Conservation (phyloP, 2,329 filamentous ascomycete species). For the Sclerotinia minor region DNA sequence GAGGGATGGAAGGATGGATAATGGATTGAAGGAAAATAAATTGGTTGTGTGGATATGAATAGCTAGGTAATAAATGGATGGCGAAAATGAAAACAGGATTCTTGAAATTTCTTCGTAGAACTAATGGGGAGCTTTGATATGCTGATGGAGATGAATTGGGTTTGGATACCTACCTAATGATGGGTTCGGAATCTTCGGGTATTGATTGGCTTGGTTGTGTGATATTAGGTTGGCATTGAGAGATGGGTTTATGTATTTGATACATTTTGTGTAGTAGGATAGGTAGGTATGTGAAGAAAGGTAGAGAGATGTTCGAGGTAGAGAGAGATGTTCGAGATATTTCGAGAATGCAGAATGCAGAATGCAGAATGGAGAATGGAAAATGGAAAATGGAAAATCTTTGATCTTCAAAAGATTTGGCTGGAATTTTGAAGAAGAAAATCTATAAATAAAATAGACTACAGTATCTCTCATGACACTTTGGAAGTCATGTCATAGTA, state of each 20-base stretch:
- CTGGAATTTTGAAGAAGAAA: neutral
- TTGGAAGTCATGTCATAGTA: too few relatives aligned
- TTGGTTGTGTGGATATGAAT: neutral
- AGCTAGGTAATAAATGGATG: too few relatives aligned
- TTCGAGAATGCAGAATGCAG: neutral
- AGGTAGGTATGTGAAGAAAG: too few relatives aligned
- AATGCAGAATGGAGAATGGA: too few relatives aligned
- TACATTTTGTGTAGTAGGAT: neutral
- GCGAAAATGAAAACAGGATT: constrained; percentile 8
- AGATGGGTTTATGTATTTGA: neutral
- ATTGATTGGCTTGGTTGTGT: constrained; percentile 1
- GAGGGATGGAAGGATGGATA: too few relatives aligned
- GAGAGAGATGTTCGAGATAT: too few relatives aligned
- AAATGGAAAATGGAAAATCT: neutral
- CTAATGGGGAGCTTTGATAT: neutral
- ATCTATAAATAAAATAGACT: constrained; percentile 6
- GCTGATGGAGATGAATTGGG: neutral
- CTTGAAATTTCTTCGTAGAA: too few relatives aligned
- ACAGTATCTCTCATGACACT: neutral
- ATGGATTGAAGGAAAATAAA: too few relatives aligned
- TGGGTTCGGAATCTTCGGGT: neutral
- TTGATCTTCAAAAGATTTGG: neutral
- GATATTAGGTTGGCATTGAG: neutral
- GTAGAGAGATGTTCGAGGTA: too few relatives aligned
- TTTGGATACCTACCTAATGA: neutral